These are phyloP conservation scores for Sechiopsis laciniata DNA, from an alignment of 306 rosid species.

Conservation along the genomic window DNA sequence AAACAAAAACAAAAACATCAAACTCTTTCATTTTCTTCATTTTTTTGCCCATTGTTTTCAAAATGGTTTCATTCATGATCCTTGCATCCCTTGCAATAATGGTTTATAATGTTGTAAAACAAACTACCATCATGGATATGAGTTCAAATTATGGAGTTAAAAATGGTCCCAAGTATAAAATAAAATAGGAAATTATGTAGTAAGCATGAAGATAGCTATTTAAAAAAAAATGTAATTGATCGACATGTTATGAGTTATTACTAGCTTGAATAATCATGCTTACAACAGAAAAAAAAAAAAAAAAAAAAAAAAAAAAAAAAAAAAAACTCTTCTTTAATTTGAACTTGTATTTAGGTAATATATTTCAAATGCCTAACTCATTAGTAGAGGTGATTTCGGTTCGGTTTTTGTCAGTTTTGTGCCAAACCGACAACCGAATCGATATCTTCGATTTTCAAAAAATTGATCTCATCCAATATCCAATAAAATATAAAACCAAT, in stretches of 20 bases:
- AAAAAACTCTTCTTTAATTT: too few relatives aligned
- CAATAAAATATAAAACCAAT: too few relatives aligned
- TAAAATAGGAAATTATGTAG: too few relatives aligned
- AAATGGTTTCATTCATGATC: constrained; percentile 30
- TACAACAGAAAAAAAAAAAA: background rate
- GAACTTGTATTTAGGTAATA: too few relatives aligned
- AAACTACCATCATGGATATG: constrained; percentile 35
- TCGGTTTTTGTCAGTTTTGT: too few relatives aligned
- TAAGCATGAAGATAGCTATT: background rate
- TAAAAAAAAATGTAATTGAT: background rate
- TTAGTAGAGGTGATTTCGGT: too few relatives aligned
- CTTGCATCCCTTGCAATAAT: constrained; percentile 38
- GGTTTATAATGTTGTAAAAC: constrained; percentile 36
- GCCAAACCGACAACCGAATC: too few relatives aligned
- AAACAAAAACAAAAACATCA: background rate
- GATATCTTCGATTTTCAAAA: too few relatives aligned
- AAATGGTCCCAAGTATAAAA: background rate
- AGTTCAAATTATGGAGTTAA: constrained; percentile 23
- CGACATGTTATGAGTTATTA: background rate
- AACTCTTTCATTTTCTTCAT: too few relatives aligned
- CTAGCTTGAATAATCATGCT: background rate
- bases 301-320: too few relatives aligned
- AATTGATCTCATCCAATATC: too few relatives aligned
- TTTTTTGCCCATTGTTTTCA: background rate
- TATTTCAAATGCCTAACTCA: too few relatives aligned